Percentiles rank a stretch among this genome's conserved stretches.
Evolutionary conservation across 2,329 filamentous ascomycete genomes (phyloP).

Genomic region (Leptosphaerulina australis): DNA sequence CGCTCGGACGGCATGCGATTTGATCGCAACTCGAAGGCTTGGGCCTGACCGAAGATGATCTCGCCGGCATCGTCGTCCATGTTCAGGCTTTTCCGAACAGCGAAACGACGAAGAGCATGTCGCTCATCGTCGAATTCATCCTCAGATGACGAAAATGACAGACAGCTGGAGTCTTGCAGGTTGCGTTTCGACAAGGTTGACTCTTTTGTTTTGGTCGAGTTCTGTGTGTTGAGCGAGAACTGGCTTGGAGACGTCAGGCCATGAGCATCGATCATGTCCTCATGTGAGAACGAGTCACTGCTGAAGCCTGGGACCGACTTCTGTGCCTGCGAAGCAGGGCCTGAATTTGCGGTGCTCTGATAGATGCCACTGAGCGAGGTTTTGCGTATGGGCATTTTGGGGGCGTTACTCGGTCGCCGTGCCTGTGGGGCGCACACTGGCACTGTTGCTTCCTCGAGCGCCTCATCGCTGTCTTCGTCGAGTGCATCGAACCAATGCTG

Average conservation of each 20-base stretch:
- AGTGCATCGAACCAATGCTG: slow-evolving; percentile 59
- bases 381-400: slow-evolving; percentile 24
- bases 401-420: slow-evolving; percentile 11
- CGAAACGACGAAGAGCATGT: slow-evolving; percentile 17
- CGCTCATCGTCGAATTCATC: slow-evolving; percentile 39
- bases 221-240: slow-evolving; percentile 36
- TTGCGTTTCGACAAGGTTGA: slow-evolving; percentile 43
- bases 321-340: slow-evolving; percentile 22
- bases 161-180: slow-evolving; percentile 47
- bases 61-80: slow-evolving; percentile 42
- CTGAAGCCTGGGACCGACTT: slow-evolving; percentile 21
- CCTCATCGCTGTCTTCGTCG: slow-evolving; percentile 49
- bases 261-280: slow-evolving; percentile 30
- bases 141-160: slow-evolving; percentile 50
- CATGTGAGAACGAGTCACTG: slow-evolving; percentile 30
- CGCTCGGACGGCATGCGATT: slow-evolving; percentile 36
- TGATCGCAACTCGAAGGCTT: slow-evolving; percentile 45
- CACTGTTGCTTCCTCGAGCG: slow-evolving; percentile 23
- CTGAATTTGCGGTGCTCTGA: slow-evolving; percentile 7
- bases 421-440: slow-evolving; percentile 24
- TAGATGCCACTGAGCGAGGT: slow-evolving; percentile 29
- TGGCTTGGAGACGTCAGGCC: slow-evolving; percentile 40
- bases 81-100: slow-evolving; percentile 45
- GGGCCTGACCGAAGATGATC: slow-evolving; percentile 46
- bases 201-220: slow-evolving; percentile 42